Evolutionary conservation across 2,329 filamentous ascomycete genomes (phyloP), one percentile per base, ranked within the genome.

Genomic region (Calonectria naviculata): DNA sequence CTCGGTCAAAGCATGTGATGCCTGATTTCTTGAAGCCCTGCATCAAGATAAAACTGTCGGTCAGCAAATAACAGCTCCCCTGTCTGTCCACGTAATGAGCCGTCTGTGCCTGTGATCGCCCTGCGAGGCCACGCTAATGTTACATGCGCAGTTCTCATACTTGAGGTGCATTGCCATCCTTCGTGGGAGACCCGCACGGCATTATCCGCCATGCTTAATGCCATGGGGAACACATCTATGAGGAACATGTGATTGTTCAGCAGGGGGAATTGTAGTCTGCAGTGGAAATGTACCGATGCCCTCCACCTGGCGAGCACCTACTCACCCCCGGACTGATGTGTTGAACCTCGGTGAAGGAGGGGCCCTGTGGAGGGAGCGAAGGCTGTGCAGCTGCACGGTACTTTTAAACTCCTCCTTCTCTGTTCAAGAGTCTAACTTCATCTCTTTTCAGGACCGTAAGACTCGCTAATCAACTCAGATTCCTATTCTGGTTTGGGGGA

Each of bases 351-450:
- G 34, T 38, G 42, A 49, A 64, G 5, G 44, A 31, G 42, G 21
- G 41, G 29, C 21, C 61, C 10, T 64, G 61, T 64, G 61, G 34
- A 36, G 34, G 10, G 61, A 29, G 61, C 10, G 61, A 36, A 42
- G 44, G 38, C 60, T 46, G 60, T 63, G 60, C 60, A 47, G 41
- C 38, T 34, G 62, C 62, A 65, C 34, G 62, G 62, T 26, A 65
- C 62, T 65, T 52, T 65, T 38, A 38, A 17, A 15, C 17, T 38
- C 34, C 31, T 49, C 34, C 46, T 31, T 54, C 44, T 12, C n/a
- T 26, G n/a, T 21, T 46, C 61, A 38, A 41, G 44, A 64, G 44
- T 28, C 21, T 17, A 24, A 24, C 42, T 63, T 63, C 42, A 46
- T 58, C 31, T 58, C 31, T 36, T 58, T 58, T 38, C 52, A 58